Evolutionary conservation across 441 rosid species (phyloP).

Genomic region (Hura crepitans): DNA sequence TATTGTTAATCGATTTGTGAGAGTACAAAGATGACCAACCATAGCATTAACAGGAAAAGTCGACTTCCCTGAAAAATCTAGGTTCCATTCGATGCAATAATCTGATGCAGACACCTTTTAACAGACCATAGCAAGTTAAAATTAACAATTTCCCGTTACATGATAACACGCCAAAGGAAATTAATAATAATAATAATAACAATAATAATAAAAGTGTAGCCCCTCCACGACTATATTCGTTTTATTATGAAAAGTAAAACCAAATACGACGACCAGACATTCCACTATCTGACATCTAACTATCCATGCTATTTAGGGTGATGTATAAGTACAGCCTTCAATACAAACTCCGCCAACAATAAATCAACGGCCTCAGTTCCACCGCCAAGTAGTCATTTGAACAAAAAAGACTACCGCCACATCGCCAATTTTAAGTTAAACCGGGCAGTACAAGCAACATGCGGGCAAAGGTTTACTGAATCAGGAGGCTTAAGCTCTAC

Average conservation of each 20-base stretch:
- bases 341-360: slow-evolving; percentile 18
- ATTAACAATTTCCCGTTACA: slow-evolving; percentile 8
- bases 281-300: slow-evolving; percentile 22
- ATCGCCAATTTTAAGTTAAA: slow-evolving; percentile 22
- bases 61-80: too few species aligned
- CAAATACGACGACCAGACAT: slow-evolving; percentile 10
- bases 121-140: not conserved
- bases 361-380: slow-evolving; percentile 19
- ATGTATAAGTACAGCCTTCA: slow-evolving; percentile 17
- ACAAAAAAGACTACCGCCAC: slow-evolving; percentile 28
- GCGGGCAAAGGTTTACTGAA: slow-evolving; percentile 9
- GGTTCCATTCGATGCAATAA: too few species aligned
- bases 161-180: not conserved
- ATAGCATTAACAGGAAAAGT: too few species aligned
- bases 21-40: too few species aligned
- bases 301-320: slow-evolving; percentile 14
- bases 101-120: too few species aligned
- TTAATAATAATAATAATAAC: not conserved
- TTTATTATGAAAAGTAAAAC: slow-evolving; percentile 10
- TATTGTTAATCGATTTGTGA: too few species aligned
- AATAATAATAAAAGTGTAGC: not conserved
- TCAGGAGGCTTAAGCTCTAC: slow-evolving; percentile 27
- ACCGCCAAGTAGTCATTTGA: slow-evolving; percentile 26
- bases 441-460: slow-evolving; percentile 31
- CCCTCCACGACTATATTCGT: not conserved